phyloP scores from a whole-genome alignment of 805 yeast genomes.

The Nematodospora valgi region DNA sequence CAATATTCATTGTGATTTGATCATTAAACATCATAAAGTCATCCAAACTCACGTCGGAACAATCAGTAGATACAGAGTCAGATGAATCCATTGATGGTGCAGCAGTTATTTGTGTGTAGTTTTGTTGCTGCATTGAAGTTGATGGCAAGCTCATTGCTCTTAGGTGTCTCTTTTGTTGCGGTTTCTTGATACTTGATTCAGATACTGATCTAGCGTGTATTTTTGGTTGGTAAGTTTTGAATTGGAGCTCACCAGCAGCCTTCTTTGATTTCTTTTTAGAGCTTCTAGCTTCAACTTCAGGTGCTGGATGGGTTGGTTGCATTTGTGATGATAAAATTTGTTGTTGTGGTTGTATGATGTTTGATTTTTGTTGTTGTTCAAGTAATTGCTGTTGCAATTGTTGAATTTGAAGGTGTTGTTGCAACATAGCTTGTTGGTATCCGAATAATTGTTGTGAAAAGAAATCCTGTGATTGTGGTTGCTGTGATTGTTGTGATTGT shows the following conservation, averaged over 20 bases:
- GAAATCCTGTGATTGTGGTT: slow-evolving; percentile 8
- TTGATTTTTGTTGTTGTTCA: slow-evolving; percentile 18
- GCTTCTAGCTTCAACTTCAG: slow-evolving; percentile 4
- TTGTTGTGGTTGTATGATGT: slow-evolving; percentile 10
- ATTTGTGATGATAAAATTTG: slow-evolving; percentile 9
- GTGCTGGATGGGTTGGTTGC: slow-evolving; percentile 17
- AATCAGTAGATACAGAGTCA: slow-evolving; percentile 3
- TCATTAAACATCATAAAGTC: slow-evolving; percentile 26
- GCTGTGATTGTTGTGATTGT: slow-evolving; percentile 4
- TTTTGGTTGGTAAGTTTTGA: slow-evolving; percentile 16
- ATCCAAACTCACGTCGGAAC: slow-evolving; percentile 19
- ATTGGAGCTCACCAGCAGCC: slow-evolving; percentile 15
- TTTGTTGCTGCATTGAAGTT: slow-evolving; percentile 4
- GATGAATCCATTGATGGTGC: slow-evolving; percentile 1
- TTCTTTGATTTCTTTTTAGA: slow-evolving; percentile 6
- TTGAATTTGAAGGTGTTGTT: slow-evolving; percentile 23
- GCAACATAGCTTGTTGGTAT: slow-evolving; percentile 19
- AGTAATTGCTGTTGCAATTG: slow-evolving; percentile 21
- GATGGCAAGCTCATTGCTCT: slow-evolving; percentile 5
- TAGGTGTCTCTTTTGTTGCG: slow-evolving; percentile 4
- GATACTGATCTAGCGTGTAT: slow-evolving; percentile 22
- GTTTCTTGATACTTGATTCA: slow-evolving; percentile 15
- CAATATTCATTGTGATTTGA: slow-evolving; percentile 13
- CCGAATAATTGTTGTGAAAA: slow-evolving; percentile 12
- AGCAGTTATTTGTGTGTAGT: no score